These are phyloP conservation scores for Aspergillus luchuensis DNA, from an alignment of 2,329 filamentous ascomycete species.

Conservation along the genomic window DNA sequence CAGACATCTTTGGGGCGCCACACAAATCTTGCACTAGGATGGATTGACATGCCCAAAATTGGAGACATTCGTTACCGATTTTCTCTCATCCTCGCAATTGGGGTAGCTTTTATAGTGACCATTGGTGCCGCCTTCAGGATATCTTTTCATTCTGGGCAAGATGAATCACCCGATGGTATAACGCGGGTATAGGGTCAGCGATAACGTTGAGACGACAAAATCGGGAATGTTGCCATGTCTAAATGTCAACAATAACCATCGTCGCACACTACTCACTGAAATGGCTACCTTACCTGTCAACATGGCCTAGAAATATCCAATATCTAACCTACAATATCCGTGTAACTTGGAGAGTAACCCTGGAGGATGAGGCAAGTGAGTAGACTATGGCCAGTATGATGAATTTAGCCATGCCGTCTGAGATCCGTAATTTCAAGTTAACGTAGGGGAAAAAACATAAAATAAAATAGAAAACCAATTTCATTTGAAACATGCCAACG, in stretches of 20 bases:
- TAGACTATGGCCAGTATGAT: background rate
- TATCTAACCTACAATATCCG: background rate
- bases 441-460: too few species aligned
- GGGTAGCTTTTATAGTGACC: constrained; percentile 67
- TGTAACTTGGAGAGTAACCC: background rate
- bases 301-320: background rate
- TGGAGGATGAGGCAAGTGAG: too few species aligned
- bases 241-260: background rate
- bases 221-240: background rate
- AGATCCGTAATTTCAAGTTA: background rate
- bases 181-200: constrained; percentile 82
- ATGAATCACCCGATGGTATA: constrained; percentile 69
- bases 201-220: constrained; percentile 51
- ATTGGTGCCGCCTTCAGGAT: constrained; percentile 51
- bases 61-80: constrained; percentile 85
- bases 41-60: constrained; percentile 91
- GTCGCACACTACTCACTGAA: background rate
- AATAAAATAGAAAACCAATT: too few species aligned
- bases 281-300: background rate
- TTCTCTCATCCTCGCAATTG: constrained; percentile 79
- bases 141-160: constrained; percentile 79
- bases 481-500: too few species aligned
- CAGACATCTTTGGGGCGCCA: constrained; percentile 47
- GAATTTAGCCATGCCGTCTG: background rate
- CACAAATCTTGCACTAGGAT: constrained; percentile 74